Evolutionary conservation across 176 grass and related monocot genomes (phyloP).

Genomic region (Triticum turgidum): DNA sequence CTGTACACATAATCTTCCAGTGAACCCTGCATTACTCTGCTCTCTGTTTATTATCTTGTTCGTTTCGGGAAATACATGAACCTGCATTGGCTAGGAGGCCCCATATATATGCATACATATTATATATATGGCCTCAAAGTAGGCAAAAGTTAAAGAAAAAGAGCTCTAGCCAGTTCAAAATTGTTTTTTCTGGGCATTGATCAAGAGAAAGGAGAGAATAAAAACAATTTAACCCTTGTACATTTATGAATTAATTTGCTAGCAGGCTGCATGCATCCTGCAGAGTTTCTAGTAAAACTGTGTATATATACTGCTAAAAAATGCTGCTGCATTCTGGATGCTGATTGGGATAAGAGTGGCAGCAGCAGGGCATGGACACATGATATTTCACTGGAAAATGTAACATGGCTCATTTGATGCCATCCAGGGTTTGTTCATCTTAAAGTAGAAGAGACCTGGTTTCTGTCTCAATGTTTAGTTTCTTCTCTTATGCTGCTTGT

Average conservation of each 20-base stretch:
- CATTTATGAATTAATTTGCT: conserved; percentile 53
- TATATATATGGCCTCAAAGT: not conserved
- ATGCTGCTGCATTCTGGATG: conserved; percentile 38
- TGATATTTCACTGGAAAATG: conserved; percentile 57
- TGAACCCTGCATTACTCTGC: too few species aligned
- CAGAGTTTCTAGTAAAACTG: conserved; percentile 62
- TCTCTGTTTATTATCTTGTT: too few species aligned
- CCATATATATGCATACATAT: not conserved
- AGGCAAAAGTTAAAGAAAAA: not conserved
- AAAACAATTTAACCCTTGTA: conserved; percentile 37
- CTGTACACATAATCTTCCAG: too few species aligned
- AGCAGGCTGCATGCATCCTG: conserved; percentile 6
- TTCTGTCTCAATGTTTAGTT: conserved; percentile 6
- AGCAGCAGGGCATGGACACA: conserved; percentile 26
- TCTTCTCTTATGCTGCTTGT: too few species aligned
- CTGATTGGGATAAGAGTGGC: conserved; percentile 51
- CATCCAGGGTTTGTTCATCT: conserved; percentile 20
- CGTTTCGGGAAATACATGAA: too few species aligned
- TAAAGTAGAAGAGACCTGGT: conserved; percentile 39
- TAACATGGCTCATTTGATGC: conserved; percentile 13
- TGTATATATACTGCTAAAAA: conserved; percentile 75
- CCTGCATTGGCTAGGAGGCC: too few species aligned
- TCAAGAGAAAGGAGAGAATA: not conserved
- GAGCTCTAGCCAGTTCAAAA: conserved; percentile 24
- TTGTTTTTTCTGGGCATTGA: conserved; percentile 16